These are phyloP conservation scores for Phytophthora vignae DNA, from an alignment of 352 stramenopile species.

Conservation along the genomic window DNA sequence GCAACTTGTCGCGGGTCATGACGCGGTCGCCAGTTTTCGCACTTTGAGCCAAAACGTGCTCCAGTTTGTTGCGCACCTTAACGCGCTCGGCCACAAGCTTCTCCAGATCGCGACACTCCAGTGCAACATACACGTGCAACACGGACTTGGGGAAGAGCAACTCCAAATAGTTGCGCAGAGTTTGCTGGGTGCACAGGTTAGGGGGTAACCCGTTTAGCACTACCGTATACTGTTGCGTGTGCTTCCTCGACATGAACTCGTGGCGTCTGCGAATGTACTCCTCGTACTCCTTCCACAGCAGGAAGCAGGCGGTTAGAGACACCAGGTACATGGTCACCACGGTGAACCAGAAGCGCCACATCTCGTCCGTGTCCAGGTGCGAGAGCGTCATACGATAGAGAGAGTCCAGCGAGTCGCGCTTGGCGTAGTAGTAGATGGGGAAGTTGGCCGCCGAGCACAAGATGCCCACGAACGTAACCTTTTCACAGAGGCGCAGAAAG, in stretches of 20 bases:
- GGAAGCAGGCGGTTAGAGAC: constrained; percentile 61
- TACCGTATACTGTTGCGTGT: constrained; percentile 81
- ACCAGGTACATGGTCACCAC: constrained; percentile 76
- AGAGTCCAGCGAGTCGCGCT: constrained; percentile 40
- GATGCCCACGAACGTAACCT: constrained; percentile 67
- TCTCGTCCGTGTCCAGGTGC: constrained; percentile 54
- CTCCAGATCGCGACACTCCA: constrained; percentile 81
- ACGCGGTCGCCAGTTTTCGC: constrained; percentile 72
- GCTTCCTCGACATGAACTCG: constrained; percentile 73
- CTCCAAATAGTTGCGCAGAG: constrained; percentile 80
- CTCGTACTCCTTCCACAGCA: constrained; percentile 76
- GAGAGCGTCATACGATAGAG: constrained; percentile 81
- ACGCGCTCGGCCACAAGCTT: constrained; percentile 74
- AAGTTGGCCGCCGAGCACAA: constrained; percentile 73
- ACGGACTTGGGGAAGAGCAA: constrained; percentile 77
- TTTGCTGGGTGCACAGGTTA: constrained; percentile 78
- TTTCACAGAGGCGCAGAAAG: constrained; percentile 76
- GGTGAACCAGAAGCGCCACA: constrained; percentile 75
- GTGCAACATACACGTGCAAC: constrained; percentile 72
- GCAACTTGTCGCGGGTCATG: constrained; percentile 44
- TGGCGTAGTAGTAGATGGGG: constrained; percentile 80
- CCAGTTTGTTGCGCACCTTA: constrained; percentile 75
- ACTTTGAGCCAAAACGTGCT: constrained; percentile 68
- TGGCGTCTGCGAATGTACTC: constrained; percentile 80
- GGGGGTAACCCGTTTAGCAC: constrained; percentile 79